These are phyloP conservation scores for Gypsophila paniculata DNA, from an alignment of 179 eudicot species.

Conservation along the genomic window DNA sequence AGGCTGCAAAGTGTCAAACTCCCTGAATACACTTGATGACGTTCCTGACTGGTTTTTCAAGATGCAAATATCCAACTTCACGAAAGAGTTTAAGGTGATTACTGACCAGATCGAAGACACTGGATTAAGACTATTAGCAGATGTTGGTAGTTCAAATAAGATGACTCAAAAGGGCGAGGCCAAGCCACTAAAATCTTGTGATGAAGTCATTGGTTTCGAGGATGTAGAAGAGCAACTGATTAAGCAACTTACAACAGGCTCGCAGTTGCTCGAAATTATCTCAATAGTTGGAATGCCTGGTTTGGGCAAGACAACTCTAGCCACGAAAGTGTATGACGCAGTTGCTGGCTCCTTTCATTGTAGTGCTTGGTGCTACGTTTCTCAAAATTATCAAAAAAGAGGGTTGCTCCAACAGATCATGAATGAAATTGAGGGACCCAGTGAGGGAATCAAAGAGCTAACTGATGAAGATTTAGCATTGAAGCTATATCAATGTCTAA, in stretches of 20 bases:
- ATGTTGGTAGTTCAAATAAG: not conserved
- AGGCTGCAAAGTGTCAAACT: not conserved
- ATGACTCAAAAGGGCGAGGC: too few relatives aligned
- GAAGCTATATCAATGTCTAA: conserved; percentile 1
- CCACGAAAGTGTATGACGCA: conserved; percentile 13
- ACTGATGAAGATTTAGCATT: not conserved
- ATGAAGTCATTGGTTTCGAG: conserved; percentile 6
- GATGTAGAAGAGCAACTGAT: conserved; percentile 5
- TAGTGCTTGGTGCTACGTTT: conserved; percentile 17
- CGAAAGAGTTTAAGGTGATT: not conserved
- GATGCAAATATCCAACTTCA: not conserved
- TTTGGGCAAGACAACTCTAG: conserved; percentile 12
- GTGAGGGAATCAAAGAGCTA: not conserved
- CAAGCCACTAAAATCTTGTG: too few relatives aligned
- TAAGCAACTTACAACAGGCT: not conserved
- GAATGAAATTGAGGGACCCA: not conserved
- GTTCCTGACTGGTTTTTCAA: conserved; percentile 12
- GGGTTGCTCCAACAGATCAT: not conserved
- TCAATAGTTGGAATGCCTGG: conserved; percentile 18
- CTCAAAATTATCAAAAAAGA: not conserved
- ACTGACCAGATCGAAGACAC: not conserved
- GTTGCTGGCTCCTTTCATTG: not conserved
- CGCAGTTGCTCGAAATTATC: not conserved
- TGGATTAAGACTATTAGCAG: not conserved
- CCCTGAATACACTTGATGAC: not conserved